Conservation (phyloP, 768 basidiomycete genomes). For the Mycena latifolia region DNA sequence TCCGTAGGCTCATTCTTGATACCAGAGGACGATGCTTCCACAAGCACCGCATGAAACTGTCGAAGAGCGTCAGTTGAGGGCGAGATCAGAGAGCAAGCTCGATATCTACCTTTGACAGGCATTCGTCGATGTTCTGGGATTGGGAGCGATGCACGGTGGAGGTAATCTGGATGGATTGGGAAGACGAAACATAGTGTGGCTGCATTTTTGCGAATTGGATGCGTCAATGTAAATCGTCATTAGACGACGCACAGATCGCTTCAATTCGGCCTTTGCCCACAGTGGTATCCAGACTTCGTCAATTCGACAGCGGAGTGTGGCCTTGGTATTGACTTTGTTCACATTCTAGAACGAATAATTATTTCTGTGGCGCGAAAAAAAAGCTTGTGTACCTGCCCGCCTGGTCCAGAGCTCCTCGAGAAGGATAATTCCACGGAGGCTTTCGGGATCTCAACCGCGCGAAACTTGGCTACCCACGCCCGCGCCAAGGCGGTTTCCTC, state of each 20-base stretch:
- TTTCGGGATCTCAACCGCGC: constrained; percentile 58
- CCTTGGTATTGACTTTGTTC: constrained; percentile 92
- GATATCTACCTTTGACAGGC: constrained; percentile 69
- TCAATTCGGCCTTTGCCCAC: constrained; percentile 69
- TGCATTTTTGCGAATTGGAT: constrained; percentile 41
- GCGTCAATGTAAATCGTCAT: background rate
- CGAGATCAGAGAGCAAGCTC: constrained; percentile 20
- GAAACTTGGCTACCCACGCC: constrained; percentile 68
- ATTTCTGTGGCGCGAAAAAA: background rate
- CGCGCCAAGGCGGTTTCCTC: constrained; percentile 62
- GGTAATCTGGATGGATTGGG: constrained; percentile 75
- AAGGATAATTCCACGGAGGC: constrained; percentile 73
- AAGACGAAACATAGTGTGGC: constrained; percentile 77
- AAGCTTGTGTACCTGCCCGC: constrained; percentile 72
- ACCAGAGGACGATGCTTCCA: constrained; percentile 57
- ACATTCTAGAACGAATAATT: constrained; percentile 68
- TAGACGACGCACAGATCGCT: constrained; percentile 59
- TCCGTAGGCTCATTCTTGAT: constrained; percentile 68
- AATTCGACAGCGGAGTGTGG: constrained; percentile 70
- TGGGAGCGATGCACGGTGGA: constrained; percentile 83
- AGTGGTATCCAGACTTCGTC: constrained; percentile 74
- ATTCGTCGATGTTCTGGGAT: constrained; percentile 80
- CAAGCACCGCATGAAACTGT: constrained; percentile 68
- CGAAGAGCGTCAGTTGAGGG: background rate
- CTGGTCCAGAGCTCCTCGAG: constrained; percentile 86